Conservation (phyloP, 2,329 filamentous ascomycete genomes). For the Tolypocladium inflatum region DNA sequence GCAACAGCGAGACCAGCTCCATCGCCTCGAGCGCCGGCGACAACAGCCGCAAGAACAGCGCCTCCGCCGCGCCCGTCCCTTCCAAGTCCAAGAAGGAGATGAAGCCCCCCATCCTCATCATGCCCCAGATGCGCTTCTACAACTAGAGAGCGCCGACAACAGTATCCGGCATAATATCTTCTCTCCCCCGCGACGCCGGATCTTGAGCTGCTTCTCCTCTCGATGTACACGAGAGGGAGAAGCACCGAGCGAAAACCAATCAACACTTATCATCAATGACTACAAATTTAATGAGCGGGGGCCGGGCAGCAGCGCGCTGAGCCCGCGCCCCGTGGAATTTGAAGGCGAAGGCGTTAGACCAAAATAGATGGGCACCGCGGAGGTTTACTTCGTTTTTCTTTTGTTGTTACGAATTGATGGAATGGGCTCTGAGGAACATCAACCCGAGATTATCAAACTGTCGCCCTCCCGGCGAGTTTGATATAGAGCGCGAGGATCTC, state of each 20-base stretch:
- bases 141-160: background rate
- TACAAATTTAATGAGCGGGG: background rate
- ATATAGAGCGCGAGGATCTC: background rate
- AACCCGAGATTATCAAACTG: background rate
- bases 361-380: background rate
- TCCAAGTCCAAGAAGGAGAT: constrained; percentile 1
- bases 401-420: background rate
- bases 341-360: background rate
- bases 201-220: background rate
- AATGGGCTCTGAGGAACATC: background rate
- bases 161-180: background rate
- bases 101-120: constrained; percentile 2
- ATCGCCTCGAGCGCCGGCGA: background rate
- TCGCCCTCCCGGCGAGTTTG: background rate
- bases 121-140: constrained; percentile 5
- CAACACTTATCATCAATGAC: background rate
- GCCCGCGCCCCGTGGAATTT: background rate
- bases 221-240: background rate
- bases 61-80: background rate
- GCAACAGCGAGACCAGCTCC: constrained; percentile 2
- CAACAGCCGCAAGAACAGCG: constrained; percentile 1
- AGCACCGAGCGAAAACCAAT: background rate
- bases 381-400: background rate
- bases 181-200: background rate
- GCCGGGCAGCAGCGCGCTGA: background rate